Conservation (phyloP, 2,329 filamentous ascomycete genomes). For the Dactylonectria estremocensis region DNA sequence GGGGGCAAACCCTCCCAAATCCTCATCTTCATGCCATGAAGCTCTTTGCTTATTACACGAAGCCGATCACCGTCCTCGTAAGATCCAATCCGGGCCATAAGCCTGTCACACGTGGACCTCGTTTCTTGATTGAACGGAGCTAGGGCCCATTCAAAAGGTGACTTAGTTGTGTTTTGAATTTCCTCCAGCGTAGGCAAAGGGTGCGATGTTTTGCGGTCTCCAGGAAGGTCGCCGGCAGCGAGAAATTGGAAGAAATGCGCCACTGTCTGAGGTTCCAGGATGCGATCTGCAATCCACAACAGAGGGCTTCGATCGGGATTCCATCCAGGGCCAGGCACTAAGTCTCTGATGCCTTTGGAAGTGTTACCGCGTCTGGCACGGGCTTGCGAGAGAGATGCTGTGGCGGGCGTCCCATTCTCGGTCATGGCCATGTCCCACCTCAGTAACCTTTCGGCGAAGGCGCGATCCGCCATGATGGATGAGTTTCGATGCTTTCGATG, state of each 20-base stretch:
- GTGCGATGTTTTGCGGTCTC: constrained; percentile 13
- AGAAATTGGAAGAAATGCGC: constrained; percentile 41
- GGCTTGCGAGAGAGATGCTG: background rate
- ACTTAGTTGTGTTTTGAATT: constrained; percentile 23
- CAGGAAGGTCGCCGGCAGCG: constrained; percentile 28
- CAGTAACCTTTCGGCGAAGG: background rate
- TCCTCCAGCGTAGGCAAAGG: constrained; percentile 29
- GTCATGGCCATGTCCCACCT: constrained; percentile 27
- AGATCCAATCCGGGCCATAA: constrained; percentile 41
- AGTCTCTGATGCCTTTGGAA: constrained; percentile 8
- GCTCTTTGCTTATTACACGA: constrained; percentile 44
- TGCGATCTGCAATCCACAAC: constrained; percentile 43
- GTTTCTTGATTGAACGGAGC: constrained; percentile 33
- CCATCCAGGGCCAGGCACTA: background rate
- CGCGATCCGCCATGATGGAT: constrained; percentile 1
- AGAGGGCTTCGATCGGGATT: constrained; percentile 3
- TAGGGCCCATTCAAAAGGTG: constrained; percentile 44
- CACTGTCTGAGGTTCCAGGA: constrained; percentile 44
- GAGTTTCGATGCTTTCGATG: background rate
- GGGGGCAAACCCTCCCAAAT: constrained; percentile 50
- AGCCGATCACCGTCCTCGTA: constrained; percentile 37
- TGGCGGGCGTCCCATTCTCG: constrained; percentile 19
- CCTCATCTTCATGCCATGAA: constrained; percentile 50
- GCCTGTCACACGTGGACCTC: constrained; percentile 20
- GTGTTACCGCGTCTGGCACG: constrained; percentile 19